phyloP scores from a whole-genome alignment of 495 filamentous ascomycete species.

The Elasticomyces elasticus region DNA sequence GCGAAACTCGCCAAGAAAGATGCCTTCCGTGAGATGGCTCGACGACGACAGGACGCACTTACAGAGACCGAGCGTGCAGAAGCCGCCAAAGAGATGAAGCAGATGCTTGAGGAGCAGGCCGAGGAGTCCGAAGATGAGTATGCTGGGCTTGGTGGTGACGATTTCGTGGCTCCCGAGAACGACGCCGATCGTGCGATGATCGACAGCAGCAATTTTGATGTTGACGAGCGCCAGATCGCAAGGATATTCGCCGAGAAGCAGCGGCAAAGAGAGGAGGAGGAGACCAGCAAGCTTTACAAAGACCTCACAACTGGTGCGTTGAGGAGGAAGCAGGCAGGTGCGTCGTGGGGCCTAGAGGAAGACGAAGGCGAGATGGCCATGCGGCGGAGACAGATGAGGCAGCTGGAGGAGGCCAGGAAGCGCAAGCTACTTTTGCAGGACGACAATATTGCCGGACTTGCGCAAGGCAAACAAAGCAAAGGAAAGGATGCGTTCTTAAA shows the following conservation, averaged over 20 bases:
- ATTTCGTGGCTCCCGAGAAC: slow-evolving; percentile 66
- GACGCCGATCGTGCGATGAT: slow-evolving; percentile 76
- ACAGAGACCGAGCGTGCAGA: slow-evolving; percentile 14
- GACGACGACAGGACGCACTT: slow-evolving; percentile 11
- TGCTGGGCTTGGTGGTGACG: slow-evolving; percentile 86
- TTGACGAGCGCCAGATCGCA: slow-evolving; percentile 69
- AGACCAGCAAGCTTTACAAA: slow-evolving; percentile 78
- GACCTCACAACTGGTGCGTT: slow-evolving; percentile 83
- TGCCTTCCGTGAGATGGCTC: slow-evolving; percentile 20
- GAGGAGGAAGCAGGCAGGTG: slow-evolving; percentile 60
- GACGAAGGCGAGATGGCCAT: slow-evolving; percentile 69
- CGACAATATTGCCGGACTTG: slow-evolving; percentile 76
- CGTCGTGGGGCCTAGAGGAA: slow-evolving; percentile 42
- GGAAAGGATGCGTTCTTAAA: slow-evolving; percentile 82
- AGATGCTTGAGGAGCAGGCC: slow-evolving; percentile 84
- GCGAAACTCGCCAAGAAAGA: slow-evolving; percentile 2
- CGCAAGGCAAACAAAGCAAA: slow-evolving; percentile 84
- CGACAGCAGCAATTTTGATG: slow-evolving; percentile 62
- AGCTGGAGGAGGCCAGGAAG: slow-evolving; percentile 83
- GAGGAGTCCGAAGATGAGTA: slow-evolving; percentile 99
- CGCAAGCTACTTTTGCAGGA: slow-evolving; percentile 81
- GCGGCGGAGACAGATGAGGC: slow-evolving; percentile 67
- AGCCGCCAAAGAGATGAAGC: slow-evolving; percentile 77
- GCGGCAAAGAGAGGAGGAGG: slow-evolving; percentile 63
- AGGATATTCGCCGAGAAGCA: slow-evolving; percentile 65